Base-by-base conservation (phyloP, 176 grass and related monocot genomes). In the Chrysopogon serrulatus region DNA sequence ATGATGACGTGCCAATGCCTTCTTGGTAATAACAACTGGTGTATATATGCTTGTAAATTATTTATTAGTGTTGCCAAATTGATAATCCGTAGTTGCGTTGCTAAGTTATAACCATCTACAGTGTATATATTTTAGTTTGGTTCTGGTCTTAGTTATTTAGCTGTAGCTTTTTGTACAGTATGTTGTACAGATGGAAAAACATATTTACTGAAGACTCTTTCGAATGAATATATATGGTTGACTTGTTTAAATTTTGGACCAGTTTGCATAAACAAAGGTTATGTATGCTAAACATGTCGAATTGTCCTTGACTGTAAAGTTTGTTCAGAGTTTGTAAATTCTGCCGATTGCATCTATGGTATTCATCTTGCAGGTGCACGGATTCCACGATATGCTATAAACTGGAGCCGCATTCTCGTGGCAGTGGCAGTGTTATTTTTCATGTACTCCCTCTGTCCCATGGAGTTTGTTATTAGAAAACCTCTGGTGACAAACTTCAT, bases 1-100 rank as follows among this genome's bases (percentile, higher is more conserved):
- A 94, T 63, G 89, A 91, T 27, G 96, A 91, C 69, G 73, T 85
- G 36, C 47, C 39, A 56, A 68, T 83, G 85, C 87, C 89, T 47
- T 76, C 59, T 88, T 89, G 75, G 65, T 54, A 36, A 34, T 89
- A 31, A 73, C 49, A 21, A 74, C 27, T 36, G 24, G 28, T 68
- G 31, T 76, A 37, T 37, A 37, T 37, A 37, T 37, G 36, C 37
- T 65, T 84, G 81, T 33, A 63, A 67, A 27, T 49, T 85, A 26
- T 49, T 81, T 71, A 65, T 56, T 85, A 82, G 71, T 31, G 32
- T 76, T 77, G 72, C 53, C 73, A 57, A 71, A 48, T 66, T 36
- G 28, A 86, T 82, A 77, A 34, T 39, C 23, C 10, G 1, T 62
- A 68, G 60, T 76, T 36, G 62, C 6, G 19, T 76, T 33, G 61